Percentiles rank a stretch among this genome's conserved stretches.
phyloP scores from a whole-genome alignment of 345 rosid species.

The Psidium guajava region DNA sequence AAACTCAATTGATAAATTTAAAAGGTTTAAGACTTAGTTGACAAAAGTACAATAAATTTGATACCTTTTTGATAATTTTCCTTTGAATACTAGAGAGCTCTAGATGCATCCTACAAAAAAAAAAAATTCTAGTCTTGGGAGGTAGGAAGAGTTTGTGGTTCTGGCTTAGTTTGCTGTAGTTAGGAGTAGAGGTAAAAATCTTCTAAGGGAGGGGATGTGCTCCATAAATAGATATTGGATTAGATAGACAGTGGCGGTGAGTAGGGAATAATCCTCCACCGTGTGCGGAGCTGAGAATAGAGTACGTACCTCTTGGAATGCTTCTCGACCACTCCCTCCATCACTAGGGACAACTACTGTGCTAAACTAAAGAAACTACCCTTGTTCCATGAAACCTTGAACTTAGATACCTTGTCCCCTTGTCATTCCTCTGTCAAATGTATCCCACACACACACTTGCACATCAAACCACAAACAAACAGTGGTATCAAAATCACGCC shows the following conservation, averaged over 20 bases:
- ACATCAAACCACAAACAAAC: neutral
- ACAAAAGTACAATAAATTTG: too few species aligned
- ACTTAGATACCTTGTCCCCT: neutral
- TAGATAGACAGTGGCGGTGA: neutral
- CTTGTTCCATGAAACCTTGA: neutral
- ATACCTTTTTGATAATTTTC: too few species aligned
- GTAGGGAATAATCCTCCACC: neutral
- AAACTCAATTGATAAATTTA: too few species aligned
- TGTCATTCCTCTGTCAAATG: neutral
- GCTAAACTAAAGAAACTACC: neutral
- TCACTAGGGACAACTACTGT: neutral
- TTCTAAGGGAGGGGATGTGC: neutral
- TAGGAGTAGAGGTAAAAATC: neutral
- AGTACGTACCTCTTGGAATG: neutral
- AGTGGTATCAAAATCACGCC: neutral
- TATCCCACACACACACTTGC: neutral
- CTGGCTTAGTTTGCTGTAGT: too few species aligned
- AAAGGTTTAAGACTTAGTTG: too few species aligned
- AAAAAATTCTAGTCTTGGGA: too few species aligned
- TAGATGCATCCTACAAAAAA: too few species aligned
- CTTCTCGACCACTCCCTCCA: neutral
- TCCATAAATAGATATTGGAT: neutral
- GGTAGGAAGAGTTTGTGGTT: too few species aligned
- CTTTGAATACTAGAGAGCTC: too few species aligned
- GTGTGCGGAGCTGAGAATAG: neutral